Evolutionary conservation across 2,329 filamentous ascomycete genomes (phyloP), one percentile per base, ranked within the genome.

Genomic region (Sporothrix globosa): DNA sequence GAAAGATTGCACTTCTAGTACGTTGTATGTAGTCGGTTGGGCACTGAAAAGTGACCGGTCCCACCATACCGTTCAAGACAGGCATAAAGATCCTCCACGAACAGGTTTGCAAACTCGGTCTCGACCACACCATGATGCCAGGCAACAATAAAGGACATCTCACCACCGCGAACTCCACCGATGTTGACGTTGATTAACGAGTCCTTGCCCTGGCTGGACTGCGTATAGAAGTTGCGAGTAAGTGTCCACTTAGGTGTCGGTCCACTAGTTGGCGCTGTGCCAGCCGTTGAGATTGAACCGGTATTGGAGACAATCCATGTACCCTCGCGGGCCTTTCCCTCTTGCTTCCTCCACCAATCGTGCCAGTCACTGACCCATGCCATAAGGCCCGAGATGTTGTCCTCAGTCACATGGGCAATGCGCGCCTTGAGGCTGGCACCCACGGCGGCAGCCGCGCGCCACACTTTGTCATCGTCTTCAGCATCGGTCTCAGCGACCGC

Each of bases 261-360:
- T 70, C 0, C 70, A 3, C 11, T 71, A 1, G 54, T 72, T 69
- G 46, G 69, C 5, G 53, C 73, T 70, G 44, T 70, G 7, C 71
- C 66, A 11, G 39, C 58, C 11, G 48, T 63, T 0, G 71, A 69
- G n/a, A 84, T 74, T 17, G 78, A 78, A 0, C 86, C 86, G 5
- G 87, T 71, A 74, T 88, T 88, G 72, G 83, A 87, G 4, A 88
- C 74, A 72, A 84, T 83, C 82, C 85, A 88, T 0, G 83, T 82
- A 3, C 74, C 74, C 2, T 78, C 75, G 11, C 85, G 80, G 14
- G 77, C 74, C 68, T 78, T 76, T 0, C 84, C 84, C 19, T 86
- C 75, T 73, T 82, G 82, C 0, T 76, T 74, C 4, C 74, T 72
- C 73, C 82, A 83, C 72, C 80, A 83, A 1, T 75, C 74, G 52